Base-by-base conservation (phyloP, 2,329 filamentous ascomycete genomes). In the Botrytis fabae region DNA sequence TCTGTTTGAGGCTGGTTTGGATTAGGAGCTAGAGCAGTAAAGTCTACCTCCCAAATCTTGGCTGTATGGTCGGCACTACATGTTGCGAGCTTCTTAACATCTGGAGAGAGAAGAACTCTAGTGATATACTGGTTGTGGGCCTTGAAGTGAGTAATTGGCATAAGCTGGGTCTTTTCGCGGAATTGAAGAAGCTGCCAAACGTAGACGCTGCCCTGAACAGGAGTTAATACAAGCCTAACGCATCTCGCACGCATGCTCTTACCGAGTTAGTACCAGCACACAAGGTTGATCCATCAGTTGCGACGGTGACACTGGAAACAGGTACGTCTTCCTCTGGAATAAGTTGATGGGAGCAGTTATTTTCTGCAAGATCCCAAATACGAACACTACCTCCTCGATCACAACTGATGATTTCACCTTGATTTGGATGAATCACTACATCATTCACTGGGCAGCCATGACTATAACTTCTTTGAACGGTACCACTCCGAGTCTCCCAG, bases 351-450 rank as follows among this genome's bases (percentile, higher is more conserved):
- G 93, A 95, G 85, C 96, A 99, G 79, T 94, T 97, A 81, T 98
- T 98, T 87, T 98, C 95, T 14, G 94, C 94, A 73, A 99, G 83
- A 80, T 99, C 96, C 96, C 96, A 99, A 75, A 99, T 93, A 59
- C 95, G 88, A 74, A 99, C 94, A 81, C 94, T 97, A 65, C 96
- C 96, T 65, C 92, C 91, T 48, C 95, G 90, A 82, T 99, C 96
- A 81, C 95, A 98, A 82, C 93, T 97, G 80, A 99, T 97, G 75
- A 99, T 92, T 85, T 99, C 96, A 74, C 95, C 96, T 84, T 99
- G 96, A 81, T 99, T 99, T 0, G 96, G 96, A 82, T 99, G 96
- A 73, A 99, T 99, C n/a, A 98, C 96, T 14, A 99, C 96, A 82
- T 99, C 96, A 80, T 98, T 99, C 70, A 95, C 96, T 0, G 96